These are phyloP conservation scores for Pyrenochaeta sp. DNA, from an alignment of 2,329 filamentous ascomycete species.

Conservation along the genomic window DNA sequence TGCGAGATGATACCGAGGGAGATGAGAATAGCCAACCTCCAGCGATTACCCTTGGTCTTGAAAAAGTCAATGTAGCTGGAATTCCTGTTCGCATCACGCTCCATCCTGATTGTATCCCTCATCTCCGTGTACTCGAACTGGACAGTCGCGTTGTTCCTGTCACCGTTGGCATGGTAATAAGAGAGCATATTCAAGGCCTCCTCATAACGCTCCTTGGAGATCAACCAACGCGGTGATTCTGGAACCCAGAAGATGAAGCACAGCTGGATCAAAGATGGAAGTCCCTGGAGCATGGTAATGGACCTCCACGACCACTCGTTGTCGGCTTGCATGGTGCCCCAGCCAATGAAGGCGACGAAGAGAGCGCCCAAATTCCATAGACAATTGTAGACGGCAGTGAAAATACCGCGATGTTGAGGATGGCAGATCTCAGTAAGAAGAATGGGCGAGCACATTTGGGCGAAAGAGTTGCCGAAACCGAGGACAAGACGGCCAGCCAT, in stretches of 20 bases:
- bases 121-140: conserved; percentile 74
- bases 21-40: conserved; percentile 69
- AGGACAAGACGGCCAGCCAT: conserved; percentile 68
- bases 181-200: conserved; percentile 69
- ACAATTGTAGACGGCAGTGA: conserved; percentile 73
- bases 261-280: conserved; percentile 64
- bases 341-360: conserved; percentile 68
- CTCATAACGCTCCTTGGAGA: conserved; percentile 69
- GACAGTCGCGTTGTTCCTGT: conserved; percentile 66
- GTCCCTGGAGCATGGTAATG: conserved; percentile 62
- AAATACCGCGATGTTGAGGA: conserved; percentile 70
- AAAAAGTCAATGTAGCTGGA: conserved; percentile 69
- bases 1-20: conserved; percentile 73
- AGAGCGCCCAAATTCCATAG: conserved; percentile 69
- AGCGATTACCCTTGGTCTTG: conserved; percentile 69
- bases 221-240: conserved; percentile 69
- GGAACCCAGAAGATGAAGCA: conserved; percentile 69
- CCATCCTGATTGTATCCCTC: conserved; percentile 67
- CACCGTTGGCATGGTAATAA: conserved; percentile 70
- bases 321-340: conserved; percentile 46
- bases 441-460: conserved; percentile 70
- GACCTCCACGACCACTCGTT: conserved; percentile 61
- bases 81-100: conserved; percentile 58
- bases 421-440: conserved; percentile 73
- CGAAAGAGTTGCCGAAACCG: conserved; percentile 72